A percentile compares a stretch with the other conserved stretches of the same genome.
phyloP scores from a whole-genome alignment of 2,329 filamentous ascomycete species.

The Rutstroemia sp. region DNA sequence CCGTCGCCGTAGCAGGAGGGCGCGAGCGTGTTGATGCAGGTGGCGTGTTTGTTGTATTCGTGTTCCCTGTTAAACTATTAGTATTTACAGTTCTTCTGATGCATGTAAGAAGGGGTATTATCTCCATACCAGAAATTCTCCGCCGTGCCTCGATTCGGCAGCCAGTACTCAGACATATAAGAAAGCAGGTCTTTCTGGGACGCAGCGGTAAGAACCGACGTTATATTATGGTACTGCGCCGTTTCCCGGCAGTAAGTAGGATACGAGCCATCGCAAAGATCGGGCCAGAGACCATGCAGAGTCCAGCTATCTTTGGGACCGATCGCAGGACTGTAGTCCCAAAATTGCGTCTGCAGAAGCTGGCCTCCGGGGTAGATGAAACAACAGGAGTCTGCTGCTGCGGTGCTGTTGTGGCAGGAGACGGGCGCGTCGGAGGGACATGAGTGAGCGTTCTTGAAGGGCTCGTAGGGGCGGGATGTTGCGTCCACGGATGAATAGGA shows the following conservation, averaged over 20 bases:
- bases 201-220: constrained; percentile 48
- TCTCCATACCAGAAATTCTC: constrained; percentile 51
- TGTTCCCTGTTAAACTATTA: constrained; percentile 38
- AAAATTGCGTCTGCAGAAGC: constrained; percentile 70
- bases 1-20: constrained; percentile 53
- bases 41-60: constrained; percentile 70
- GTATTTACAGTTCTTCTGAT: not conserved
- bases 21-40: constrained; percentile 61
- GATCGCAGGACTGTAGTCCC: constrained; percentile 59
- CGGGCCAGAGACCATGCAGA: constrained; percentile 61
- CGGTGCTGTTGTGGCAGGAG: constrained; percentile 58
- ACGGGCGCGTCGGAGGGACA: constrained; percentile 31
- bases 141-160: constrained; percentile 57
- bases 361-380: constrained; percentile 68
- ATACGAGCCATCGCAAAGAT: constrained; percentile 64
- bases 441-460: constrained; percentile 18
- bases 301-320: constrained; percentile 65
- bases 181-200: constrained; percentile 48
- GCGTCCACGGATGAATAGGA: not conserved
- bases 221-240: constrained; percentile 59
- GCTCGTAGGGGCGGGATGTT: not conserved
- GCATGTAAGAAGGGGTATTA: not conserved
- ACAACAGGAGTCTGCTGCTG: constrained; percentile 61
- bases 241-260: constrained; percentile 56
- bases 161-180: constrained; percentile 58